Evolutionary conservation across 2,329 filamentous ascomycete species (phyloP).

Genomic region (Teratosphaeria pseudoeucalypti): DNA sequence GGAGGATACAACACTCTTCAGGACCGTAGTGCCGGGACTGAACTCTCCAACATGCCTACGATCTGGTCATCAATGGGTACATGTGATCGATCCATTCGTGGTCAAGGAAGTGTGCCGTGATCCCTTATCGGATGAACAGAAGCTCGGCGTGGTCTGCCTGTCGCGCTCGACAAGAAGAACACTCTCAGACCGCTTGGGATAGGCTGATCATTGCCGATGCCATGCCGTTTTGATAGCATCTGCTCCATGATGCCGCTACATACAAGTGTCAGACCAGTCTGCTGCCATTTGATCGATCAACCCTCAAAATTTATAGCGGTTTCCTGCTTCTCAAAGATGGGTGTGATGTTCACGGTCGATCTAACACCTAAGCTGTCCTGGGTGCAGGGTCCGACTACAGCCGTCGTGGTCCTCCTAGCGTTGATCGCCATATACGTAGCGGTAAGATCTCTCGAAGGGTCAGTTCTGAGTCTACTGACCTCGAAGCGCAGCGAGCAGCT

Average conservation of each 20-base stretch:
- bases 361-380: neutral
- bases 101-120: neutral
- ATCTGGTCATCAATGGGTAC: neutral
- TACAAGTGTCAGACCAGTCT: neutral
- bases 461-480: neutral
- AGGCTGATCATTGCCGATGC: neutral
- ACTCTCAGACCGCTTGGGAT: neutral
- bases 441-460: neutral
- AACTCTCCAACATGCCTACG: neutral
- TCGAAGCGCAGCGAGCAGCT: neutral
- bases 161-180: neutral
- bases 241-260: neutral
- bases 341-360: neutral
- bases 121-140: neutral
- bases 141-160: neutral
- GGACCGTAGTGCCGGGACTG: neutral
- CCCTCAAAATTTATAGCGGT: neutral
- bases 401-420: neutral
- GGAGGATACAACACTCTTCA: neutral
- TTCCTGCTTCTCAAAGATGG: neutral
- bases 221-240: neutral
- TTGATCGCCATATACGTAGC: neutral
- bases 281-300: neutral
- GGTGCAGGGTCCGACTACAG: neutral
- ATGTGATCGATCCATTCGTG: neutral